Percentiles rank a stretch among this genome's conserved stretches.
Conservation (phyloP, 495 filamentous ascomycete genomes). For the Evernia prunastri region DNA sequence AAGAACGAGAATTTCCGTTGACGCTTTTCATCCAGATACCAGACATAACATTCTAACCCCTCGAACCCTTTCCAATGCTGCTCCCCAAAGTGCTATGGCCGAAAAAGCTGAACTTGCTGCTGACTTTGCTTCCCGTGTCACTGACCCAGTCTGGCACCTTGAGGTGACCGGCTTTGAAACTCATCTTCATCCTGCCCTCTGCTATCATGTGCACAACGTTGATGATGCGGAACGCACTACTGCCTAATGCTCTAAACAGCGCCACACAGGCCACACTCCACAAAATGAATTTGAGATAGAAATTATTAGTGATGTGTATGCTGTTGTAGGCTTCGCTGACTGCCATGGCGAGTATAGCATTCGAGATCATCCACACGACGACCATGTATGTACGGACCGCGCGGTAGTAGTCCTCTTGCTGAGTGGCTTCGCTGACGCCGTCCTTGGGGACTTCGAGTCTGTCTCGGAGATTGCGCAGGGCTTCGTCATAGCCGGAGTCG, state of each 20-base stretch:
- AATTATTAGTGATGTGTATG: slow-evolving; percentile 65
- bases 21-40: background rate
- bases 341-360: slow-evolving; percentile 87
- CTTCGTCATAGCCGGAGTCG: slow-evolving; percentile 94
- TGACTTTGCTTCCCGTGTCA: slow-evolving; percentile 29
- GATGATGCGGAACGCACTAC: slow-evolving; percentile 72
- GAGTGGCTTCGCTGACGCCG: slow-evolving; percentile 62
- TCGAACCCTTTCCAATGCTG: slow-evolving; percentile 31
- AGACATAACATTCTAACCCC: background rate
- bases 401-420: slow-evolving; percentile 97
- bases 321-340: slow-evolving; percentile 79
- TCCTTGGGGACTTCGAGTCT: slow-evolving; percentile 70
- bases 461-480: slow-evolving; percentile 91
- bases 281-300: slow-evolving; percentile 87
- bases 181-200: slow-evolving; percentile 71
- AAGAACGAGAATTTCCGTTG: background rate
- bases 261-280: slow-evolving; percentile 88
- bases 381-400: slow-evolving; percentile 98
- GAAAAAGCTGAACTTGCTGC: slow-evolving; percentile 29
- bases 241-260: slow-evolving; percentile 73
- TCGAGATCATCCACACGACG: slow-evolving; percentile 88
- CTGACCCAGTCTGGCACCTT: slow-evolving; percentile 33
- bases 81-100: slow-evolving; percentile 25
- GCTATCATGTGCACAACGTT: slow-evolving; percentile 77
- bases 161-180: slow-evolving; percentile 30